A percentile compares a stretch with the other conserved stretches of the same genome.
phyloP scores from a whole-genome alignment of 2,329 filamentous ascomycete genomes.

The Gnomoniopsis smithogilvyi region DNA sequence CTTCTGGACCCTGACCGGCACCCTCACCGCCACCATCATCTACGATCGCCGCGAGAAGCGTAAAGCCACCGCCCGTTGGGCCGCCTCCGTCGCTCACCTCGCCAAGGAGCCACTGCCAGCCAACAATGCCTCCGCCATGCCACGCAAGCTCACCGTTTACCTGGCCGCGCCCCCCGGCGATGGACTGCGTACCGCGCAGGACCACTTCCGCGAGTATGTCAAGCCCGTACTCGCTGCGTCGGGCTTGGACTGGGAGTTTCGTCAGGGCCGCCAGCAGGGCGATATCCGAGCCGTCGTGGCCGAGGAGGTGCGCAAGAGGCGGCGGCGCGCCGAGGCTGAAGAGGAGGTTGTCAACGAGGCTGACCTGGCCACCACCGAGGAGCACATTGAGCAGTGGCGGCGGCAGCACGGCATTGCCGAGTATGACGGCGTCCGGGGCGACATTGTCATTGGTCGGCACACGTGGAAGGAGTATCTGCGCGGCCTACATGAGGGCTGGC shows the following conservation, averaged over 20 bases:
- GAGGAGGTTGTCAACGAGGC: constrained; percentile 38
- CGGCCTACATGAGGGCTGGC: constrained; percentile 93
- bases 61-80: constrained; percentile 82
- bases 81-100: constrained; percentile 78
- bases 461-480: constrained; percentile 97
- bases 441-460: constrained; percentile 85
- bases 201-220: constrained; percentile 94
- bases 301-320: constrained; percentile 75
- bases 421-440: constrained; percentile 73
- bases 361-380: constrained; percentile 51
- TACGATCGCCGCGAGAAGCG: constrained; percentile 94
- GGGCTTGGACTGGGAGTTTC: constrained; percentile 92
- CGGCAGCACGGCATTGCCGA: constrained; percentile 64
- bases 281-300: constrained; percentile 85
- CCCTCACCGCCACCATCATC: constrained; percentile 75
- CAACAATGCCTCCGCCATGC: constrained; percentile 59
- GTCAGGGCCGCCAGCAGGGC: constrained; percentile 89
- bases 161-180: constrained; percentile 85
- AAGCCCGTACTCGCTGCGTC: constrained; percentile 90
- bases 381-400: constrained; percentile 61
- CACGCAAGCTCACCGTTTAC: constrained; percentile 81
- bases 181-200: constrained; percentile 77
- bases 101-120: constrained; percentile 69
- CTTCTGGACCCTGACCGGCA: constrained; percentile 76
- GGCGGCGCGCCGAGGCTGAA: constrained; percentile 52